Evolutionary conservation across 2,329 filamentous ascomycete genomes (phyloP).

Genomic region (Nemania bipapillata): DNA sequence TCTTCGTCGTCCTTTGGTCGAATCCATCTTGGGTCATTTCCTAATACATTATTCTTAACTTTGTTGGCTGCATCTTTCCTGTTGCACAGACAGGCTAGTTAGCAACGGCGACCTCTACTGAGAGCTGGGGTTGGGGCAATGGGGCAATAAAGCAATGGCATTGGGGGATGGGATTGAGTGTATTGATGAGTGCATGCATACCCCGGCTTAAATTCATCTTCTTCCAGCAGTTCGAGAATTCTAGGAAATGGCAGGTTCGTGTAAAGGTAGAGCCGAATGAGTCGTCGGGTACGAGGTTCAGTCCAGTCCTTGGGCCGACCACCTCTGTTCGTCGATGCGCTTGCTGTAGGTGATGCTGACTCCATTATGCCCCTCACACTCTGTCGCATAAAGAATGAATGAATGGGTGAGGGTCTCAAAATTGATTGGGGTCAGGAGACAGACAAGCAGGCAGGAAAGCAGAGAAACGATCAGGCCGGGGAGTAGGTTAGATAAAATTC

Average conservation of each 20-base stretch:
- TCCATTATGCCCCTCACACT: conserved; percentile 40
- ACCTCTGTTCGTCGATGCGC: conserved; percentile 47
- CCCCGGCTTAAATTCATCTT: conserved; percentile 60
- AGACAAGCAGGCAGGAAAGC: background rate
- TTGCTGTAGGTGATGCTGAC: conserved; percentile 46
- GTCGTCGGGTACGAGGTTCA: conserved; percentile 62
- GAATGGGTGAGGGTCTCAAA: background rate
- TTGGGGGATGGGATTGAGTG: background rate
- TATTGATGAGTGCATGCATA: conserved; percentile 48
- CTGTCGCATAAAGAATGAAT: conserved; percentile 12
- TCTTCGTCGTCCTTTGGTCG: conserved; percentile 63
- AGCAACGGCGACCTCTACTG: conserved; percentile 18
- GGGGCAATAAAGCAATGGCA: no score
- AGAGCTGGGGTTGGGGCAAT: no score
- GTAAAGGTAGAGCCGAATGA: conserved; percentile 67
- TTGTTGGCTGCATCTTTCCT: conserved; percentile 70
- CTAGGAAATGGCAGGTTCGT: conserved; percentile 63
- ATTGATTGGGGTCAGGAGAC: conserved; percentile 14
- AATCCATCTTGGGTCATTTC: conserved; percentile 69
- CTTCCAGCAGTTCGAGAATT: conserved; percentile 61
- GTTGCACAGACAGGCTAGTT: conserved; percentile 23
- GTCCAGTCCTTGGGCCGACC: conserved; percentile 69
- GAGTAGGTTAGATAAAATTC: background rate
- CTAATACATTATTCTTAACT: conserved; percentile 65
- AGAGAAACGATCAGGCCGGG: conserved; percentile 13